Evolutionary conservation across 2,329 filamentous ascomycete species (phyloP).

Genomic region (Xylaria sp.): DNA sequence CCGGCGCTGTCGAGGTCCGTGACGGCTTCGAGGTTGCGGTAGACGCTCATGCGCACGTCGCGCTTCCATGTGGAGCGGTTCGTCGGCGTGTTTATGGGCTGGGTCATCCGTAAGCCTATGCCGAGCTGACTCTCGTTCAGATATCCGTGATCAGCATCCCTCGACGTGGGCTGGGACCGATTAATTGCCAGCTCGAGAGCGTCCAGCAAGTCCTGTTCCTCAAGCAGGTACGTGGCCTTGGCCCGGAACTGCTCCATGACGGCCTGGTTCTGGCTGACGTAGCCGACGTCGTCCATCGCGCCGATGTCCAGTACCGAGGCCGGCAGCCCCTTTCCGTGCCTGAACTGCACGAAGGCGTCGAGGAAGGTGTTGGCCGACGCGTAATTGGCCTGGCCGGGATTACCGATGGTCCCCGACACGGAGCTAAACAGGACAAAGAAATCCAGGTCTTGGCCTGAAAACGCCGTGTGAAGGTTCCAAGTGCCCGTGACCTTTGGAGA

Average conservation of each 20-base stretch:
- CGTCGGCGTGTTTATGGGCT: neutral
- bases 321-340: neutral
- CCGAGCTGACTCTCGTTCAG: neutral
- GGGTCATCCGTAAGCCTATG: neutral
- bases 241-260: neutral
- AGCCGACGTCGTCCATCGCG: slow-evolving; percentile 3
- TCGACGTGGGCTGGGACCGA: neutral
- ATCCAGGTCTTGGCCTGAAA: slow-evolving; percentile 21
- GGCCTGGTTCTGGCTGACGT: neutral
- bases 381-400: slow-evolving; percentile 34
- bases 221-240: neutral
- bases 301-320: slow-evolving; percentile 2
- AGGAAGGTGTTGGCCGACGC: slow-evolving; percentile 35
- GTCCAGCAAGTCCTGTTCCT: neutral
- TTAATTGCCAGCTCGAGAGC: neutral
- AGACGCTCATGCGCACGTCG: neutral
- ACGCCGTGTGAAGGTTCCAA: slow-evolving; percentile 43
- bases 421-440: slow-evolving; percentile 36
- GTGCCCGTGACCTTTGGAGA: slow-evolving; percentile 47
- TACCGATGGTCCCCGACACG: slow-evolving; percentile 25
- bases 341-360: slow-evolving; percentile 25
- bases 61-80: neutral
- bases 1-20: too few relatives aligned
- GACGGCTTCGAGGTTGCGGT: neutral
- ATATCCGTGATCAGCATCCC: neutral